Evolutionary conservation across 2,329 filamentous ascomycete species (phyloP).

Genomic region (Botrytis hyacinthi): DNA sequence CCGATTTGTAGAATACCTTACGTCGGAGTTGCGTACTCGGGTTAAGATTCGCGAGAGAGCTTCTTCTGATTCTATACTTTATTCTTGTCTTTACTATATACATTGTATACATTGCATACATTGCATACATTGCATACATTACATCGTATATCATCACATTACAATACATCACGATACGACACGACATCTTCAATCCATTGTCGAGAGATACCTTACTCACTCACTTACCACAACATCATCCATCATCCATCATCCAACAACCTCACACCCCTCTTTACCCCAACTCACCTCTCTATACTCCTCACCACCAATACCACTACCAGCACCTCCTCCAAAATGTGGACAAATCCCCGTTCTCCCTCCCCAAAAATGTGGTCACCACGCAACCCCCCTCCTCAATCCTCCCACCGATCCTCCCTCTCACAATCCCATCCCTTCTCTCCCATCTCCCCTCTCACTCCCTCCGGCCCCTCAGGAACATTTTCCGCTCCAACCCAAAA

Average conservation of each 20-base stretch:
- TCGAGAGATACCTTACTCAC: not conserved
- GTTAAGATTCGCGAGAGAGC: not conserved
- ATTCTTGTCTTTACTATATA: not conserved
- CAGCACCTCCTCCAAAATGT: not conserved
- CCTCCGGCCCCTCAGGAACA: constrained; percentile 3
- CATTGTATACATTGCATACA: not conserved
- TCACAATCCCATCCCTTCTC: constrained; percentile 24
- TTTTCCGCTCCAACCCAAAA: constrained; percentile 26
- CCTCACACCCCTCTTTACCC: not conserved
- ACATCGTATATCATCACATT: not conserved
- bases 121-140: not conserved
- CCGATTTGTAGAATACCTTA: constrained; percentile 4
- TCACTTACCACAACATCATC: not conserved
- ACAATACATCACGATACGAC: too few relatives aligned
- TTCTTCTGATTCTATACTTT: not conserved
- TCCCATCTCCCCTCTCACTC: constrained; percentile 26
- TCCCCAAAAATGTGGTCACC: constrained; percentile 13
- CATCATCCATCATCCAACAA: not conserved
- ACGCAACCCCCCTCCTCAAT: constrained; percentile 1
- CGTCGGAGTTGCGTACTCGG: constrained; percentile 10
- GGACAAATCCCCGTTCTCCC: constrained; percentile 6
- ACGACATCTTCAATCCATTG: not conserved
- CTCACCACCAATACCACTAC: not conserved
- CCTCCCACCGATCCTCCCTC: not conserved
- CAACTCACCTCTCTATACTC: not conserved